Evolutionary conservation across 345 rosid species (phyloP), one percentile per base, ranked within the genome.

Genomic region (Erodium maritimum): DNA sequence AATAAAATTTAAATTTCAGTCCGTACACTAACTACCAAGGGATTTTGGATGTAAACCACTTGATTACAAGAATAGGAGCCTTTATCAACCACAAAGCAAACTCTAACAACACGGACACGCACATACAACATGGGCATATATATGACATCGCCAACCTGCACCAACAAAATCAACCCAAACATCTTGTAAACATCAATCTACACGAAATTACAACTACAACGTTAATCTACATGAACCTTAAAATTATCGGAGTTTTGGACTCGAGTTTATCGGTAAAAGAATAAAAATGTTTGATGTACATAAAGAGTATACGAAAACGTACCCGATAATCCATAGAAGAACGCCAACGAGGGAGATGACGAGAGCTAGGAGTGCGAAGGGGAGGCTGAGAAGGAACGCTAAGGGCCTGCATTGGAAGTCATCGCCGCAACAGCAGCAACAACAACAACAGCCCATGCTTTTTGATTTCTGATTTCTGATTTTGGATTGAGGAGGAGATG

Each of bases 1-100:
- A n/a, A n/a, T n/a, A n/a, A n/a, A n/a, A n/a, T n/a, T n/a, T n/a
- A n/a, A n/a, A n/a, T n/a, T n/a, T n/a, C n/a, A n/a, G n/a, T n/a
- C n/a, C n/a, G n/a, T n/a, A n/a, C n/a, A n/a, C n/a, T 25, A 22
- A 46, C 63, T 71, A 79, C 65, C 91, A 84, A 59, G 91, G 91
- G 55, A 79, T 79, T 74, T 82, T 75, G 48, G 84, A 77, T 54
- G 80, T 82, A 72, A 84, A 84, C 85, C 91, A 84, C 73, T 77
- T 61, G 70, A 82, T 70, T 59, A 84, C 71, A 45, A 18, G 62
- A 61, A 82, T 19, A 2, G 91, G 85, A 61, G 87, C 83, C 71
- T 70, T 84, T 69, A 84, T 79, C 79, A 84, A 66, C n/a, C 72
- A 67, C 25, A 79, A 63, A 0, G 85, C 88, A 18, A 85, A 68